Conservation (phyloP, 352 stramenopile genomes). For the Phytophthora capsici region DNA sequence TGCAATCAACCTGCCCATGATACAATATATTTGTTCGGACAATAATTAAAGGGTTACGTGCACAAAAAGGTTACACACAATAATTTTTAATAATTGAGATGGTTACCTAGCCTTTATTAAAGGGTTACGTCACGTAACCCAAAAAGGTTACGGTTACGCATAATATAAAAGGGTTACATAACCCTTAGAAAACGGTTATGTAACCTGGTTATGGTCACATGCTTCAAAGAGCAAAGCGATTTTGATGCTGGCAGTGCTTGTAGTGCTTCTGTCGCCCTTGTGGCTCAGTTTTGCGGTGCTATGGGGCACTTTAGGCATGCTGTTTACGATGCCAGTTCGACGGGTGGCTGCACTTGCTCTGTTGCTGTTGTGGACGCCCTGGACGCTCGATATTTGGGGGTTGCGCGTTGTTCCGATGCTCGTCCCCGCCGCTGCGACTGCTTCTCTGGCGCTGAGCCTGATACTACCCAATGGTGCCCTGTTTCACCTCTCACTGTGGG, state of each 20-base stretch:
- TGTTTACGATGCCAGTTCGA: slow-evolving; percentile 22
- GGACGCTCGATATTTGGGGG: slow-evolving; percentile 22
- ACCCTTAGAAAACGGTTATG: neutral
- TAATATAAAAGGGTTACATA: too few species aligned
- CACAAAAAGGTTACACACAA: too few species aligned
- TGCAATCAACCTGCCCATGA: slow-evolving; percentile 33
- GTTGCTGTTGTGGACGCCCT: slow-evolving; percentile 28
- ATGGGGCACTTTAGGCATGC: slow-evolving; percentile 22
- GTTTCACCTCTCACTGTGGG: slow-evolving; percentile 29
- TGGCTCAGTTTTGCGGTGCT: slow-evolving; percentile 16
- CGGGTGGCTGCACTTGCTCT: slow-evolving; percentile 7
- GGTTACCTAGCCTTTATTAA: too few species aligned
- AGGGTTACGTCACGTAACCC: too few species aligned
- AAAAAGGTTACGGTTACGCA: too few species aligned
- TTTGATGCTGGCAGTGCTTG: slow-evolving; percentile 17
- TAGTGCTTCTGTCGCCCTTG: slow-evolving; percentile 19
- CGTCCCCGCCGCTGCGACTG: slow-evolving; percentile 17
- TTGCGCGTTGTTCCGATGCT: slow-evolving; percentile 7
- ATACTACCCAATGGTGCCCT: slow-evolving; percentile 19
- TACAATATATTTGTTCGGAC: neutral
- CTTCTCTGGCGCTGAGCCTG: slow-evolving; percentile 11
- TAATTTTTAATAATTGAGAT: too few species aligned
- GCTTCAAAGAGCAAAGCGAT: slow-evolving; percentile 4
- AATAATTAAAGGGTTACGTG: too few species aligned
- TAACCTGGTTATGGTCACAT: slow-evolving; percentile 1